Evolutionary conservation across 2,329 filamentous ascomycete species (phyloP).

Genomic region (Trichoderma aggressivum): DNA sequence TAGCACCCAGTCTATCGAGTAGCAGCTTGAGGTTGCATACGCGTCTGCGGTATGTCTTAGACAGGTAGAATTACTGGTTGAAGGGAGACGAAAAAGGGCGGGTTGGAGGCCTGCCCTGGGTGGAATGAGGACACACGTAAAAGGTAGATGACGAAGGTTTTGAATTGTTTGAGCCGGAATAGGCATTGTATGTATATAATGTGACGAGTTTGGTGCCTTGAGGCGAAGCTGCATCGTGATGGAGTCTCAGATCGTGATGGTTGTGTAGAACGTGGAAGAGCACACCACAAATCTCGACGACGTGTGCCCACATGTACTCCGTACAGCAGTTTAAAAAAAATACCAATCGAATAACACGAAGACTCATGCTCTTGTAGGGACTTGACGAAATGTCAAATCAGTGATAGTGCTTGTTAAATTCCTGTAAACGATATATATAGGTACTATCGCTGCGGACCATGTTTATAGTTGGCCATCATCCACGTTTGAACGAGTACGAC

Average conservation of each 20-base stretch:
- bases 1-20: not conserved
- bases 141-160: not conserved
- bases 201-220: not conserved
- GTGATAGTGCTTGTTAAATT: not conserved
- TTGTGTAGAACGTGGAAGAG: not conserved
- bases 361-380: not conserved
- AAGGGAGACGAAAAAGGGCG: slow-evolving; percentile 10
- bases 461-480: not conserved
- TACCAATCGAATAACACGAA: not conserved
- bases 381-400: not conserved
- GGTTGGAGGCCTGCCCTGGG: not conserved
- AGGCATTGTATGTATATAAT: not conserved
- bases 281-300: not conserved
- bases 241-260: not conserved
- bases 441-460: not conserved
- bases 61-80: not conserved
- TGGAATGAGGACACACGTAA: not conserved
- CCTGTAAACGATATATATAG: not conserved
- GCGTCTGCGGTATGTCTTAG: not conserved
- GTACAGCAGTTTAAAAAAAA: not conserved
- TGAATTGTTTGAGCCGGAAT: not conserved
- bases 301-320: not conserved
- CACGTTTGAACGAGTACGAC: not conserved
- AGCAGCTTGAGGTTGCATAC: not conserved
- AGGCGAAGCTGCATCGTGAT: not conserved